Conservation (phyloP, 345 rosid genomes). For the Mallotus nudiflorus region DNA sequence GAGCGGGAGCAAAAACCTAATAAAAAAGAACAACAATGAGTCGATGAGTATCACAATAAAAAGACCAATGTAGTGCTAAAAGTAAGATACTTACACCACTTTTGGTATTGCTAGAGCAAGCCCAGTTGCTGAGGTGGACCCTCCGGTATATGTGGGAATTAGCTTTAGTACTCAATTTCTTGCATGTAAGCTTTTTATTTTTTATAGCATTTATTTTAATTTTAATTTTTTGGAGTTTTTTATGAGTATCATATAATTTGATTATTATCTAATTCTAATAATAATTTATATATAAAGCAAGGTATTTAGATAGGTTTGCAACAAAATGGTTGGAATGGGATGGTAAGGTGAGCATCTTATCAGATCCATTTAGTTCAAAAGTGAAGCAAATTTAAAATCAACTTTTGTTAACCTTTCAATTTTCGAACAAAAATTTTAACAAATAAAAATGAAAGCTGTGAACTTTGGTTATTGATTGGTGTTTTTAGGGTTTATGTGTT, state of each 20-base stretch:
- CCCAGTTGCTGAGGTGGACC: conserved; percentile 90
- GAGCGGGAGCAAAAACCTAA: conserved; percentile 57
- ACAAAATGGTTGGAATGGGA: too few species aligned
- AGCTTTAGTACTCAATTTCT: conserved; percentile 91
- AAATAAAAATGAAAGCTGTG: conserved; percentile 11
- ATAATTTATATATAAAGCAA: too few species aligned
- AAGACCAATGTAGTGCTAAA: conserved; percentile 52
- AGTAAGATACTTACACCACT: conserved; percentile 73
- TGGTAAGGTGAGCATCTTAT: too few species aligned
- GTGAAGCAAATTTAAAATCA: too few species aligned
- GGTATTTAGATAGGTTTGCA: too few species aligned
- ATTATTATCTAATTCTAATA: too few species aligned
- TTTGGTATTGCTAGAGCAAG: conserved; percentile 70
- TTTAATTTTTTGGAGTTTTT: too few species aligned
- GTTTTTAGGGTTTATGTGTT: conserved; percentile 9
- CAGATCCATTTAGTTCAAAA: too few species aligned
- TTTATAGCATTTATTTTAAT: too few species aligned
- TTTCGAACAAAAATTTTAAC: too few species aligned
- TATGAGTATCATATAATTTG: too few species aligned
- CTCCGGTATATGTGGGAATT: conserved; percentile 99
- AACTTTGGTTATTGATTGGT: conserved; percentile 15
- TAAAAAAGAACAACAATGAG: conserved; percentile 46
- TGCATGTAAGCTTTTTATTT: conserved; percentile 65
- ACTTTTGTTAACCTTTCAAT: too few species aligned
- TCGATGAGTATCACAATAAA: conserved; percentile 40